phyloP scores from a whole-genome alignment of 1,284 basidiomycete genomes.

The Phlebopus sp. region DNA sequence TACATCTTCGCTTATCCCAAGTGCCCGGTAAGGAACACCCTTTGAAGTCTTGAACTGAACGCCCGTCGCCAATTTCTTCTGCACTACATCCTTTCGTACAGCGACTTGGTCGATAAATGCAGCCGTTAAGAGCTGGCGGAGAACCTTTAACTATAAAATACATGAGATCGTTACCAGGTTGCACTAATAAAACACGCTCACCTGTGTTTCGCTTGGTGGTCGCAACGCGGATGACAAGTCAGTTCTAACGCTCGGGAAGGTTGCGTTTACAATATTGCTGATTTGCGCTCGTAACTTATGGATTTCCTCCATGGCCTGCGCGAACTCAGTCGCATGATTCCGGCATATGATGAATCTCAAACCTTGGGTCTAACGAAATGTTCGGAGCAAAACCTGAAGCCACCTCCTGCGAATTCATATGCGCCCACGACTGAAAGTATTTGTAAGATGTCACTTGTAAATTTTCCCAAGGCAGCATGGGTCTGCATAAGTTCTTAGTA shows the following conservation, averaged over 20 bases:
- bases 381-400: conserved; percentile 77
- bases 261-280: conserved; percentile 73
- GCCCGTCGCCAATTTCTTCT: conserved; percentile 56
- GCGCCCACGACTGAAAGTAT: conserved; percentile 92
- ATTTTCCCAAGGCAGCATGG: conserved; percentile 80
- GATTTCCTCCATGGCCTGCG: conserved; percentile 97
- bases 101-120: conserved; percentile 97
- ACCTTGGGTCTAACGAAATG: conserved; percentile 95
- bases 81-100: conserved; percentile 82
- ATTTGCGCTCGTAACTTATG: conserved; percentile 95
- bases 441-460: conserved; percentile 88
- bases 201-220: conserved; percentile 77
- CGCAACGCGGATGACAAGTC: conserved; percentile 59
- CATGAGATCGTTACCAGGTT: conserved; percentile 1
- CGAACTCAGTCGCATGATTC: conserved; percentile 3
- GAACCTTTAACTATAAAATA: conserved; percentile 72
- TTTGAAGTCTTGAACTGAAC: conserved; percentile 72
- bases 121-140: conserved; percentile 86
- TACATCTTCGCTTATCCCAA: conserved; percentile 84
- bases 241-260: conserved; percentile 61
- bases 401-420: conserved; percentile 88
- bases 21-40: conserved; percentile 81
- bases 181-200: conserved; percentile 28
- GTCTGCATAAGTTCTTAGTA: conserved; percentile 42
- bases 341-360: conserved; percentile 13